Evolutionary conservation across 2,329 filamentous ascomycete species (phyloP).

Genomic region (Xylariaceae sp.): DNA sequence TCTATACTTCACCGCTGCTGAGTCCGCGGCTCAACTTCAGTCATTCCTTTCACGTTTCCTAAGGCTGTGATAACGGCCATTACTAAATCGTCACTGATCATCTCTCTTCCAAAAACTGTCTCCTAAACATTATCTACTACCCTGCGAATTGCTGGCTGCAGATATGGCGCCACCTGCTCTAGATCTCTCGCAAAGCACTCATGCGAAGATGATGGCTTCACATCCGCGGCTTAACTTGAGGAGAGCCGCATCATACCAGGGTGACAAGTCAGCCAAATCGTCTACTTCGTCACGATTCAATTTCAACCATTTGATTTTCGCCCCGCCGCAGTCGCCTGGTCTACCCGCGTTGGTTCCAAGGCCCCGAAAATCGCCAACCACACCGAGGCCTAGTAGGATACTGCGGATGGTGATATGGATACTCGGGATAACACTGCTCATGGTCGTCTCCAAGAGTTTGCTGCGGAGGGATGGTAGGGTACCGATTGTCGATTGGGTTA

Average conservation of each 20-base stretch:
- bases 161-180: conserved; percentile 41
- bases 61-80: neutral
- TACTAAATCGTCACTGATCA: too few species aligned
- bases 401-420: conserved; percentile 54
- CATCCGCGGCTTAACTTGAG: conserved; percentile 57
- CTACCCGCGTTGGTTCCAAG: conserved; percentile 65
- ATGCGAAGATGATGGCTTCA: conserved; percentile 48
- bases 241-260: conserved; percentile 52
- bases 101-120: neutral
- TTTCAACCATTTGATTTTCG: conserved; percentile 65
- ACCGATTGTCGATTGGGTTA: conserved; percentile 34
- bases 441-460: conserved; percentile 42
- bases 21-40: conserved; percentile 9
- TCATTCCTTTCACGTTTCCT: conserved; percentile 14
- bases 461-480: conserved; percentile 28
- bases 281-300: conserved; percentile 60
- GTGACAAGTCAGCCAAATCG: conserved; percentile 51
- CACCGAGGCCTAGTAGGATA: conserved; percentile 54
- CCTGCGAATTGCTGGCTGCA: neutral
- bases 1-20: conserved; percentile 7
- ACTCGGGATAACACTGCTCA: conserved; percentile 41
- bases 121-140: neutral
- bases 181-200: conserved; percentile 39
- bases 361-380: conserved; percentile 56
- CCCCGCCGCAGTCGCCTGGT: conserved; percentile 65